phyloP scores from a whole-genome alignment of 768 basidiomycete genomes.

The Pleurotus djamor region DNA sequence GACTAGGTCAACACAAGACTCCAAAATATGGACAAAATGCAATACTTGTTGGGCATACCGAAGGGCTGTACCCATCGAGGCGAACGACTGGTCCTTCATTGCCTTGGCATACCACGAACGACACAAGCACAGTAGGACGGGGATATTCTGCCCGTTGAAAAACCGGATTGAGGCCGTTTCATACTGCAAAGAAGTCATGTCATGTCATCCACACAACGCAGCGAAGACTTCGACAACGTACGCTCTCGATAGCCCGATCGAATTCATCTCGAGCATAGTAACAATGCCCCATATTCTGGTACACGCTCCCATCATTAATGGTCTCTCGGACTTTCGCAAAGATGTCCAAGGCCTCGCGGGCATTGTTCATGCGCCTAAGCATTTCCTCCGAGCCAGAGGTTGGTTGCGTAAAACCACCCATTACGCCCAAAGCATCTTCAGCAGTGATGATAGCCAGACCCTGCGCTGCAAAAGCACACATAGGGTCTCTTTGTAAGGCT shows the following conservation, averaged over 20 bases:
- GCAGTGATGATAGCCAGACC: slow-evolving; percentile 93
- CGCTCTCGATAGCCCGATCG: slow-evolving; percentile 94
- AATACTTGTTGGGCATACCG: slow-evolving; percentile 77
- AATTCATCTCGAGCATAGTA: slow-evolving; percentile 92
- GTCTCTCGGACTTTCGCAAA: slow-evolving; percentile 92
- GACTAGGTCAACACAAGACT: neutral
- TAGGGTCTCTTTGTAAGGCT: slow-evolving; percentile 79
- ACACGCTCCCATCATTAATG: slow-evolving; percentile 78
- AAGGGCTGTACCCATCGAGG: slow-evolving; percentile 81
- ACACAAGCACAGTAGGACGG: slow-evolving; percentile 82
- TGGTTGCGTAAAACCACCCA: slow-evolving; percentile 50
- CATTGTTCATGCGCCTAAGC: slow-evolving; percentile 64
- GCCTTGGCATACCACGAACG: slow-evolving; percentile 96
- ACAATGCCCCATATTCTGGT: slow-evolving; percentile 96
- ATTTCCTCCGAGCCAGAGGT: slow-evolving; percentile 57
- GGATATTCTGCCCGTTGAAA: slow-evolving; percentile 69
- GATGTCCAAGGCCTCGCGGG: slow-evolving; percentile 84
- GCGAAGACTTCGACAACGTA: slow-evolving; percentile 32
- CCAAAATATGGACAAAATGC: neutral
- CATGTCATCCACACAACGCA: neutral
- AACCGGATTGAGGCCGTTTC: slow-evolving; percentile 86
- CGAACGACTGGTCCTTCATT: slow-evolving; percentile 81
- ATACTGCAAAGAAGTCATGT: slow-evolving; percentile 51
- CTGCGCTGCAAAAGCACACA: slow-evolving; percentile 91
- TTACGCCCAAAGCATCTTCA: slow-evolving; percentile 80